A percentile compares a stretch with the other conserved stretches of the same genome.
Conservation (phyloP, 1,284 basidiomycete genomes). For the Leccinum subspadiceum region DNA sequence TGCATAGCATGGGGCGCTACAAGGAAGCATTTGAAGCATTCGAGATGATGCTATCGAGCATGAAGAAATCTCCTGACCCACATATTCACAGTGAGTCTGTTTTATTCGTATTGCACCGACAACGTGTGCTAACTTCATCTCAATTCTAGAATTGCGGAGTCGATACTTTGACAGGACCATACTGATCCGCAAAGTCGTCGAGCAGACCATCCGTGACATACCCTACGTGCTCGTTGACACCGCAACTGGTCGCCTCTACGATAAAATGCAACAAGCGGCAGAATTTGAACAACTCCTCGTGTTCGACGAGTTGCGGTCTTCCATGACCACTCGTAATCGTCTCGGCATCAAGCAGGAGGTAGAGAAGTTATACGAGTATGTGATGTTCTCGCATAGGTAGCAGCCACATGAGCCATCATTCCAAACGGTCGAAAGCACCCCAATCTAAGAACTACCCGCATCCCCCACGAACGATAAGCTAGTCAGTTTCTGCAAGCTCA, state of each 20-base stretch:
- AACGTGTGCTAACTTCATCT: too few species aligned
- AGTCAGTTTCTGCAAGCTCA: background rate
- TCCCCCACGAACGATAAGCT: background rate
- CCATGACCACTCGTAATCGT: background rate
- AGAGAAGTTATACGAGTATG: background rate
- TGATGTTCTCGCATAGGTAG: background rate
- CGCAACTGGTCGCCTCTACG: background rate
- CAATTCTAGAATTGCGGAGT: too few species aligned
- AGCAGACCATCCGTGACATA: background rate
- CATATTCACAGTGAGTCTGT: too few species aligned
- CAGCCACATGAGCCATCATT: background rate
- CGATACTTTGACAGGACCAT: too few species aligned
- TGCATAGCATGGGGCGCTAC: too few species aligned
- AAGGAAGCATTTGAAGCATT: too few species aligned
- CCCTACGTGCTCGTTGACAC: background rate
- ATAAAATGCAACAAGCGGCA: background rate
- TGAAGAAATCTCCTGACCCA: too few species aligned
- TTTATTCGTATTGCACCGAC: too few species aligned
- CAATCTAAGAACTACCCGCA: background rate
- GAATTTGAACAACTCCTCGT: background rate
- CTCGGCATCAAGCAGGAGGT: background rate
- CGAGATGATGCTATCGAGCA: too few species aligned
- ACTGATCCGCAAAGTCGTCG: background rate
- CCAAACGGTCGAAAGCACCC: background rate
- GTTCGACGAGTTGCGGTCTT: background rate